A percentile compares a stretch with the other conserved stretches of the same genome.
Conservation (phyloP, 2,329 filamentous ascomycete genomes). For the Penicillium sp. region DNA sequence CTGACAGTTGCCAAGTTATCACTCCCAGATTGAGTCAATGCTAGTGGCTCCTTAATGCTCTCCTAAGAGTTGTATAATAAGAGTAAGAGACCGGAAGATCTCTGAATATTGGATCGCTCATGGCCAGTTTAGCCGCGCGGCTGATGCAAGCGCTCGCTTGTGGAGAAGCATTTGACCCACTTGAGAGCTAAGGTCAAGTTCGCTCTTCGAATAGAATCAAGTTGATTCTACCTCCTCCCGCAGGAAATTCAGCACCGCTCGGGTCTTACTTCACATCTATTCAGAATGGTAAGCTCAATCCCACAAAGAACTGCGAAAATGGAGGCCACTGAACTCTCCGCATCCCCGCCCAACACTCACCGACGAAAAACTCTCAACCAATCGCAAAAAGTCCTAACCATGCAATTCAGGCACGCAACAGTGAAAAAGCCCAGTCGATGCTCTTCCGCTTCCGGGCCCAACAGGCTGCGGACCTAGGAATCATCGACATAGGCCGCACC, state of each 20-base stretch:
- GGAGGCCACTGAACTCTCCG: neutral
- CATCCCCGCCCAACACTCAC: neutral
- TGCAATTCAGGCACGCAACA: conserved; percentile 78
- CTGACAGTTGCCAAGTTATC: neutral
- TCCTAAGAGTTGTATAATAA: neutral
- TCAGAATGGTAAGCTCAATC: conserved; percentile 36
- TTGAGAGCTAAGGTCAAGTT: conserved; percentile 29
- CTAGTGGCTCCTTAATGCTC: neutral
- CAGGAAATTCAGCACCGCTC: conserved; percentile 11
- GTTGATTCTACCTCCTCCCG: conserved; percentile 18
- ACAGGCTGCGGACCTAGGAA: conserved; percentile 93
- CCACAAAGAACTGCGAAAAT: neutral
- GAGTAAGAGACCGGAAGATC: neutral
- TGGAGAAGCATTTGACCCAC: conserved; percentile 23
- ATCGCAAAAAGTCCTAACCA: conserved; percentile 24
- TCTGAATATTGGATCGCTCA: conserved; percentile 10
- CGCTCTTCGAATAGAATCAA: conserved; percentile 24
- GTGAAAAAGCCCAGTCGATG: conserved; percentile 99
- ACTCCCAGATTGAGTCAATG: neutral
- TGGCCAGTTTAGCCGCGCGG: conserved; percentile 27
- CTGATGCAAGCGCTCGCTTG: conserved; percentile 34
- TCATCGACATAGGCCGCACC: conserved; percentile 88
- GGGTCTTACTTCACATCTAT: conserved; percentile 23
- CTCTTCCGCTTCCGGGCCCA: conserved; percentile 99
- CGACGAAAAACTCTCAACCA: neutral